Base-by-base conservation (phyloP, 139 green algal species). In the Closterium sp. region DNA sequence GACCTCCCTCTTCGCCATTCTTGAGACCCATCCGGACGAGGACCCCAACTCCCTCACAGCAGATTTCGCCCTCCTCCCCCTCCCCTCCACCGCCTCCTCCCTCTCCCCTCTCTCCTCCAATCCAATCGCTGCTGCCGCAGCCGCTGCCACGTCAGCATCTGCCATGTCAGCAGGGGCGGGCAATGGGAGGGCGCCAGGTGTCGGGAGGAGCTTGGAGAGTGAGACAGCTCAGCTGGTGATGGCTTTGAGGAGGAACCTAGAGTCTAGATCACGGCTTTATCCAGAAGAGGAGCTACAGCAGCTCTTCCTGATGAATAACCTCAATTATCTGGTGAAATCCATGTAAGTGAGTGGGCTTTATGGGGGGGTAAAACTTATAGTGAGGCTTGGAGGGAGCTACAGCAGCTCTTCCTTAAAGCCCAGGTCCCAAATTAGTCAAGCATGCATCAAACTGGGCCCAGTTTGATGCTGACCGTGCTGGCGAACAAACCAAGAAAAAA, bases 161-260 rank as follows among this genome's bases (percentile, higher is more conserved):
- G 43, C 43, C 43, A 69, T 69, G 43, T 69, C 43, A 69, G 43
- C 43, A 69, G n/a, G n/a, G n/a, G n/a, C n/a, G n/a, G n/a, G n/a
- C n/a, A 69, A 69, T 16, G 43, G 43, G 43, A 69, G 43, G 43
- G 43, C 43, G 43, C 43, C 9, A 69, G 43, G 43, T 69, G 43
- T 25, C 81, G 81, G 81, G n/a, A 32, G 81, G 30, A 86, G 81
- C 30, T 10, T 86, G 81, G 81, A 86, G 81, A 33, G 81, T 10
- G 81, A 86, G 81, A 86, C 81, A 33, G 81, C 81, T 32, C 81
- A 86, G 81, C 81, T 86, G 81, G 81, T 86, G 81, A 86, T 33
- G 81, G 81, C 81, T 12, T 2, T 86, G 25, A 32, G 81, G 81
- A 86, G n/a, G 25, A 86, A 86, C 25, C 25, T 86, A 33, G 81